These are phyloP conservation scores for Neopestalotiopsis sp. DNA, from an alignment of 2,329 filamentous ascomycete genomes.

Conservation along the genomic window DNA sequence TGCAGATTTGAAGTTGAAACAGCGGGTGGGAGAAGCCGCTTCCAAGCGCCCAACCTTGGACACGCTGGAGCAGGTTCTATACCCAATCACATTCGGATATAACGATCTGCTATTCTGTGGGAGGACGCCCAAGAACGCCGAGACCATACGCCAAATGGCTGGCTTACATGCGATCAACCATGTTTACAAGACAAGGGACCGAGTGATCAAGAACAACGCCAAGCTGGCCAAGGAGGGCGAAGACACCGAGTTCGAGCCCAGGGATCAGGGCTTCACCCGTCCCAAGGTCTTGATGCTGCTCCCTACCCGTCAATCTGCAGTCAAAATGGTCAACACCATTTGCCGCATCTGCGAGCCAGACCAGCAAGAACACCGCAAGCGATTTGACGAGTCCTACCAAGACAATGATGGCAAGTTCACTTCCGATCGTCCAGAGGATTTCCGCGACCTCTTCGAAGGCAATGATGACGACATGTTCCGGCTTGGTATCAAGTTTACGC, in stretches of 20 bases:
- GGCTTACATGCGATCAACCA: constrained; percentile 91
- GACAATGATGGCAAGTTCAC: constrained; percentile 72
- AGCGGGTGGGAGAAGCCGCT: constrained; percentile 65
- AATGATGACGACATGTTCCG: constrained; percentile 98
- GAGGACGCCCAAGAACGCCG: constrained; percentile 72
- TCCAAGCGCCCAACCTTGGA: constrained; percentile 63
- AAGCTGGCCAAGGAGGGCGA: constrained; percentile 72
- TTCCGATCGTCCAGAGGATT: constrained; percentile 81
- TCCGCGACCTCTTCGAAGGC: constrained; percentile 86
- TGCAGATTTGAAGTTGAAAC: constrained; percentile 68
- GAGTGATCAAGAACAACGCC: constrained; percentile 90
- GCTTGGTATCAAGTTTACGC: constrained; percentile 93
- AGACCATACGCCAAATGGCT: constrained; percentile 71
- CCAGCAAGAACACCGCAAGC: constrained; percentile 92
- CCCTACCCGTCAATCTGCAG: constrained; percentile 86
- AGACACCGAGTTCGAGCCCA: constrained; percentile 71
- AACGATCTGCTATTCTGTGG: constrained; percentile 79
- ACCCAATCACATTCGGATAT: constrained; percentile 80
- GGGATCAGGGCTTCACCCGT: constrained; percentile 94
- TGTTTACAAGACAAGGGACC: constrained; percentile 90
- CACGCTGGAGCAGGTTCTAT: constrained; percentile 67
- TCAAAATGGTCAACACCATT: constrained; percentile 78
- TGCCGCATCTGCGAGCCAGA: constrained; percentile 79
- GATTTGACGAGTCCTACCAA: constrained; percentile 85
- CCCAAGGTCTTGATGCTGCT: constrained; percentile 92